These are phyloP conservation scores for Dictyostelium firmibasis DNA, from an alignment of 78 protist species.

Conservation along the genomic window DNA sequence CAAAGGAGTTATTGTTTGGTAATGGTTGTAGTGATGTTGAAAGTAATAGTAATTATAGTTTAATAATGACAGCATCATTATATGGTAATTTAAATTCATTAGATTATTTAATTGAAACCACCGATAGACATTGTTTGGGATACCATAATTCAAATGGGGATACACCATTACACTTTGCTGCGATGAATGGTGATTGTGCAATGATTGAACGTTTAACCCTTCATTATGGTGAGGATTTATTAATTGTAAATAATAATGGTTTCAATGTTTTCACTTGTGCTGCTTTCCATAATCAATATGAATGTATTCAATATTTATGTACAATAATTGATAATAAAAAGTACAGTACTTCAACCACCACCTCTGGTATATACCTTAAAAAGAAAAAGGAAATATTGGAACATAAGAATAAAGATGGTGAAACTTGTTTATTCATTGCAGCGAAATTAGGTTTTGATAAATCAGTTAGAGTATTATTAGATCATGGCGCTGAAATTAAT, in stretches of 20 bases:
- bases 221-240: conserved; percentile 21
- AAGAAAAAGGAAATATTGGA: conserved; percentile 12
- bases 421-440: conserved; percentile 36
- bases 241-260: conserved; percentile 9
- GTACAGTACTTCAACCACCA: background rate
- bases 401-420: conserved; percentile 48
- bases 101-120: background rate
- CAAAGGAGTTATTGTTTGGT: conserved; percentile 4
- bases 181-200: conserved; percentile 57
- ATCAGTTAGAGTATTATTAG: conserved; percentile 1
- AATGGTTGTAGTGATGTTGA: background rate
- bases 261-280: conserved; percentile 67
- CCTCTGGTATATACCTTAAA: background rate
- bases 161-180: conserved; percentile 32
- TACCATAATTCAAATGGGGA: conserved; percentile 31
- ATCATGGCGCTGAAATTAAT: conserved; percentile 32
- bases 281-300: conserved; percentile 36
- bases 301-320: background rate
- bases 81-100: conserved; percentile 29
- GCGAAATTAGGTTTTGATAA: conserved; percentile 21
- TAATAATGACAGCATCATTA: conserved; percentile 39
- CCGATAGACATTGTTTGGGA: background rate
- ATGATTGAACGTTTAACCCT: background rate
- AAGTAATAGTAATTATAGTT: conserved; percentile 2
- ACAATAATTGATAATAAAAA: background rate